Conservation (phyloP, 208 protist species). For the Crithidia fasciculata region DNA sequence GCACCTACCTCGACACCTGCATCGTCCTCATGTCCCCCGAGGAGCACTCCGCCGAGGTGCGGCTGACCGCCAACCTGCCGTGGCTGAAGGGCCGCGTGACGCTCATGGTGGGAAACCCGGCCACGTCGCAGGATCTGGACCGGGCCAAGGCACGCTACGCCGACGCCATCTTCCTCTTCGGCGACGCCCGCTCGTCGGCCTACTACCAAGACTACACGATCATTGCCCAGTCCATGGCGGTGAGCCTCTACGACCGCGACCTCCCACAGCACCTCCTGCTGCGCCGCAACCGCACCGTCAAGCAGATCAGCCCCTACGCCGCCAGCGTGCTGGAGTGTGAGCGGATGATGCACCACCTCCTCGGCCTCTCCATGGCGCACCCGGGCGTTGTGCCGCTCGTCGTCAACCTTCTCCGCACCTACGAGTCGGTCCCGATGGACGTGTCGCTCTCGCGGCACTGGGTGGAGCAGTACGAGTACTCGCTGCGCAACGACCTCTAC, state of each 20-base stretch:
- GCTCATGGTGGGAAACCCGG: conserved; percentile 73
- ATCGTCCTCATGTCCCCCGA: conserved; percentile 74
- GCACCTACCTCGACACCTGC: conserved; percentile 73
- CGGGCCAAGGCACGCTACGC: conserved; percentile 65
- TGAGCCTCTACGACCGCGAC: conserved; percentile 65
- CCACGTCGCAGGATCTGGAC: conserved; percentile 53
- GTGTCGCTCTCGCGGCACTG: conserved; percentile 54
- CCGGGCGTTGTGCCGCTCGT: conserved; percentile 82
- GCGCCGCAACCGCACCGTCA: conserved; percentile 59
- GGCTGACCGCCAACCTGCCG: conserved; percentile 65
- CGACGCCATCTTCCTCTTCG: conserved; percentile 86
- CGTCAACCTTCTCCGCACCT: conserved; percentile 83
- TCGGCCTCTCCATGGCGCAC: conserved; percentile 72
- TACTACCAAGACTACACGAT: conserved; percentile 82
- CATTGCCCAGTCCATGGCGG: conserved; percentile 70
- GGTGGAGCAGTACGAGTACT: conserved; percentile 87
- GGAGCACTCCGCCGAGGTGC: conserved; percentile 59
- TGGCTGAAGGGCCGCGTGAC: conserved; percentile 78
- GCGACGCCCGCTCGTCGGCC: conserved; percentile 66
- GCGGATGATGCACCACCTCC: conserved; percentile 68
- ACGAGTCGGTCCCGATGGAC: conserved; percentile 69
- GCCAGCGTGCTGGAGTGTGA: conserved; percentile 78
- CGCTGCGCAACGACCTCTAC: conserved; percentile 79
- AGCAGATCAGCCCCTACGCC: conserved; percentile 66
- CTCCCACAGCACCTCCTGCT: conserved; percentile 83